These are phyloP conservation scores for Dothideomycetidae sp. DNA, from an alignment of 2,329 filamentous ascomycete species.

Conservation along the genomic window DNA sequence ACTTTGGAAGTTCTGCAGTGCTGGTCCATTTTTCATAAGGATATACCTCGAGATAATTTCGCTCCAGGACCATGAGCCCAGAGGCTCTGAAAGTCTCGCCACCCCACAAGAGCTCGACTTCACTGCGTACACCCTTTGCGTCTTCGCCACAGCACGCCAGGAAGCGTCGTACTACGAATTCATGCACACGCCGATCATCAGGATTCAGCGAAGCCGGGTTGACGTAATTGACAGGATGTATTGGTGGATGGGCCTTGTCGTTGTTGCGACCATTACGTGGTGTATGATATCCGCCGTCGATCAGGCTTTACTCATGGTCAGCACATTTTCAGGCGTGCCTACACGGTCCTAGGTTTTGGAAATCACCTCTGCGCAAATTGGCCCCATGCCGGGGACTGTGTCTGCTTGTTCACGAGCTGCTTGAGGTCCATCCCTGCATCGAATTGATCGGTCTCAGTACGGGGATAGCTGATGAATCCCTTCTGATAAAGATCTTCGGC, in stretches of 20 bases:
- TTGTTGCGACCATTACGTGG: slow-evolving; percentile 77
- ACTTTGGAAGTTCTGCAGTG: slow-evolving; percentile 66
- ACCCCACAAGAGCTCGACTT: slow-evolving; percentile 73
- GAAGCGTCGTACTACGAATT: slow-evolving; percentile 84
- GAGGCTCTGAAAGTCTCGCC: slow-evolving; percentile 69
- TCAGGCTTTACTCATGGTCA: slow-evolving; percentile 35
- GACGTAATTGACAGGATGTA: slow-evolving; percentile 85
- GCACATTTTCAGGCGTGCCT: background rate
- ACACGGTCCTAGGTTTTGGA: background rate
- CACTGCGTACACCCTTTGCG: slow-evolving; percentile 71
- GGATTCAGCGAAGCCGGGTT: slow-evolving; percentile 44
- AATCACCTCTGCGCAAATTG: slow-evolving; percentile 48
- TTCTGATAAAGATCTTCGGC: slow-evolving; percentile 84
- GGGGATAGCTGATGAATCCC: slow-evolving; percentile 93
- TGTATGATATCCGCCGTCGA: slow-evolving; percentile 62
- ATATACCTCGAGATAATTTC: slow-evolving; percentile 92
- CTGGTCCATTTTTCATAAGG: slow-evolving; percentile 94
- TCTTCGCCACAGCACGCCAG: slow-evolving; percentile 93
- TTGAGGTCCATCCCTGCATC: slow-evolving; percentile 77
- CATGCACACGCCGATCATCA: slow-evolving; percentile 61
- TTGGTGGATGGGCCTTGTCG: slow-evolving; percentile 93
- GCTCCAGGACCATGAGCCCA: slow-evolving; percentile 70
- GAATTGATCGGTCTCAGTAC: slow-evolving; percentile 94
- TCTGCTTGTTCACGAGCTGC: slow-evolving; percentile 70
- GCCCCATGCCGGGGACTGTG: slow-evolving; percentile 63